A percentile compares a stretch with the other conserved stretches of the same genome.
phyloP scores from a whole-genome alignment of 371 early-diverging fungal genomes.

The Vairimorpha necatrix region DNA sequence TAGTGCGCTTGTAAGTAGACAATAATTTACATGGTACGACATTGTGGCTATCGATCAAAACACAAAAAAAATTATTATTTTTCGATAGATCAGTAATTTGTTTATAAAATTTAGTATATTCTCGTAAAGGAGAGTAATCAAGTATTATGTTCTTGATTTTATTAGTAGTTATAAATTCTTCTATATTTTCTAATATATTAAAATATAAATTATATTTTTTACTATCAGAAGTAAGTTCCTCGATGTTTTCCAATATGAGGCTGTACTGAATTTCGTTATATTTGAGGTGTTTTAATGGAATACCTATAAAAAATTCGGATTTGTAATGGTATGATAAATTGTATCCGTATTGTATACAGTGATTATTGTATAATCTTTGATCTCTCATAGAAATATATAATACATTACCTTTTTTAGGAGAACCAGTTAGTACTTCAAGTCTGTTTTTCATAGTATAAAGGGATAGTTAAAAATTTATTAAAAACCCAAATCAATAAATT shows the following conservation, averaged over 20 bases:
- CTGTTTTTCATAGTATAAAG: neutral
- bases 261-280: slow-evolving; percentile 16
- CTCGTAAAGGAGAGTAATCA: slow-evolving; percentile 38
- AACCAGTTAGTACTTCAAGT: neutral
- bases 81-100: slow-evolving; percentile 15
- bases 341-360: slow-evolving; percentile 11
- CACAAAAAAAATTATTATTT: neutral
- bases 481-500: too few species aligned
- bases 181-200: neutral
- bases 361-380: slow-evolving; percentile 33
- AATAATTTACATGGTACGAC: slow-evolving; percentile 35
- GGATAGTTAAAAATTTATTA: too few species aligned
- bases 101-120: slow-evolving; percentile 1
- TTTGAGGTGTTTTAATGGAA: neutral
- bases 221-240: slow-evolving; percentile 11
- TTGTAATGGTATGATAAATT: neutral
- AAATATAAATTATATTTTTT: slow-evolving; percentile 18
- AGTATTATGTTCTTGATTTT: slow-evolving; percentile 16
- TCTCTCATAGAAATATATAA: slow-evolving; percentile 40
- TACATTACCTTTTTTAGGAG: slow-evolving; percentile 4
- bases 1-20: slow-evolving; percentile 13
- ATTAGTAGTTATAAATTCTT: neutral
- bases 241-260: slow-evolving; percentile 14
- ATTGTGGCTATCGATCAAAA: slow-evolving; percentile 36
- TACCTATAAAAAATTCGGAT: neutral